phyloP scores from a whole-genome alignment of 2,329 filamentous ascomycete genomes.

The Aspergillus brasiliensis region DNA sequence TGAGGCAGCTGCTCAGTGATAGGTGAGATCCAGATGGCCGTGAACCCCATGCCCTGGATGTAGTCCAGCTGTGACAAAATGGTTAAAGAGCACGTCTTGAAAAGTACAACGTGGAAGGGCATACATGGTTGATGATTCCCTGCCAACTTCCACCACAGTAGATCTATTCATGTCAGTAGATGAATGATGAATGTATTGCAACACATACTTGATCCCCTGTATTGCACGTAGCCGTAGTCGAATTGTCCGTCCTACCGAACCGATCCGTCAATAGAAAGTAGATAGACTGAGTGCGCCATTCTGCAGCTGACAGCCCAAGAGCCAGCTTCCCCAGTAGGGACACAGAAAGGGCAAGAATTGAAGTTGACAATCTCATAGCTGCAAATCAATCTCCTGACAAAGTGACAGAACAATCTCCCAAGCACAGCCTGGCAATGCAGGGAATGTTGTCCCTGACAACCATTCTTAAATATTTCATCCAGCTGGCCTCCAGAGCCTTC shows the following conservation, averaged over 20 bases:
- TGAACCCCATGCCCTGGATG: constrained; percentile 52
- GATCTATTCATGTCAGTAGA: constrained; percentile 6
- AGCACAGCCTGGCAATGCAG: background rate
- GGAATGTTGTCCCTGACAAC: no score
- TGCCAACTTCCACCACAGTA: constrained; percentile 55
- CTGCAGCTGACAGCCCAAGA: constrained; percentile 16
- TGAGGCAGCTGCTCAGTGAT: constrained; percentile 43
- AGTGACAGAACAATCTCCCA: background rate
- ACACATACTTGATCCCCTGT: constrained; percentile 23
- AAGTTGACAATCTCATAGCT: background rate
- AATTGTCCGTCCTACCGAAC: constrained; percentile 43
- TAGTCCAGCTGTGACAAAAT: constrained; percentile 47
- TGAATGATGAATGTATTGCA: background rate
- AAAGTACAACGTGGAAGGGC: background rate
- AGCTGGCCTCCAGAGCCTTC: fast-evolving
- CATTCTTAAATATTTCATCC: background rate
- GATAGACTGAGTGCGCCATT: constrained; percentile 48
- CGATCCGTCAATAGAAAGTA: constrained; percentile 51
- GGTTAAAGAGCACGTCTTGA: background rate
- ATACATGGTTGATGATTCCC: constrained; percentile 45
- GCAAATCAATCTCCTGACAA: no score
- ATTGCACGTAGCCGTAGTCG: constrained; percentile 36
- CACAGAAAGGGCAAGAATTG: background rate
- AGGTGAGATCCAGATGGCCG: constrained; percentile 53
- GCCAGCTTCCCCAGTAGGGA: background rate